Evolutionary conservation across 2,329 filamentous ascomycete species (phyloP).

Genomic region (Cordyceps javanica): DNA sequence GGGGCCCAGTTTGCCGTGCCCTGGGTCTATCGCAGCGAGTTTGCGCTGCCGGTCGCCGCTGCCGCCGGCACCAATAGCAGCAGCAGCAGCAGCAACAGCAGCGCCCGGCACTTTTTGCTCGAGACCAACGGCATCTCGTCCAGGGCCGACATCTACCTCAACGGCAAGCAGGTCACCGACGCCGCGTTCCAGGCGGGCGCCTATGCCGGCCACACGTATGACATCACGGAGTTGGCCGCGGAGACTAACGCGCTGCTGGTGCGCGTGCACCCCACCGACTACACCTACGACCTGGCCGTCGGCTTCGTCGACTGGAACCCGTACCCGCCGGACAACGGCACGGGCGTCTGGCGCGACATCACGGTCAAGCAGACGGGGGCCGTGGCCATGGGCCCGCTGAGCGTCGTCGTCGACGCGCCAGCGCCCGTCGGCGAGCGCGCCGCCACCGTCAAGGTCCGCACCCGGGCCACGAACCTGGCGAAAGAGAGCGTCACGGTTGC

Average conservation of each 20-base stretch:
- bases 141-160: slow-evolving; percentile 54
- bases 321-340: slow-evolving; percentile 55
- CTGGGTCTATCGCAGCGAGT: slow-evolving; percentile 54
- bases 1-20: slow-evolving; percentile 43
- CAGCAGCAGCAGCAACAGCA: slow-evolving; percentile 14
- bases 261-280: slow-evolving; percentile 51
- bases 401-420: slow-evolving; percentile 38
- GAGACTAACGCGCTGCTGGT: slow-evolving; percentile 47
- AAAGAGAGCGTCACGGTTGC: slow-evolving; percentile 31
- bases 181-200: slow-evolving; percentile 46
- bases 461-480: slow-evolving; percentile 35
- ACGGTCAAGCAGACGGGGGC: slow-evolving; percentile 49
- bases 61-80: not conserved
- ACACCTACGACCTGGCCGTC: slow-evolving; percentile 51
- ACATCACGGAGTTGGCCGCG: slow-evolving; percentile 40
- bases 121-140: slow-evolving; percentile 55
- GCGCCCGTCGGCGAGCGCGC: slow-evolving; percentile 13
- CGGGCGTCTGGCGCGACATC: slow-evolving; percentile 56
- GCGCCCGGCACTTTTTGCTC: slow-evolving; percentile 42
- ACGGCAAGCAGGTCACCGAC: slow-evolving; percentile 45
- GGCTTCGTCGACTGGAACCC: slow-evolving; percentile 60
- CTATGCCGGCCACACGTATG: slow-evolving; percentile 50
- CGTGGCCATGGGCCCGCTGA: slow-evolving; percentile 38
- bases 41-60: slow-evolving; percentile 27
- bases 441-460: slow-evolving; percentile 32